Base-by-base conservation (phyloP, 768 basidiomycete species). In the Suillus variegatus region DNA sequence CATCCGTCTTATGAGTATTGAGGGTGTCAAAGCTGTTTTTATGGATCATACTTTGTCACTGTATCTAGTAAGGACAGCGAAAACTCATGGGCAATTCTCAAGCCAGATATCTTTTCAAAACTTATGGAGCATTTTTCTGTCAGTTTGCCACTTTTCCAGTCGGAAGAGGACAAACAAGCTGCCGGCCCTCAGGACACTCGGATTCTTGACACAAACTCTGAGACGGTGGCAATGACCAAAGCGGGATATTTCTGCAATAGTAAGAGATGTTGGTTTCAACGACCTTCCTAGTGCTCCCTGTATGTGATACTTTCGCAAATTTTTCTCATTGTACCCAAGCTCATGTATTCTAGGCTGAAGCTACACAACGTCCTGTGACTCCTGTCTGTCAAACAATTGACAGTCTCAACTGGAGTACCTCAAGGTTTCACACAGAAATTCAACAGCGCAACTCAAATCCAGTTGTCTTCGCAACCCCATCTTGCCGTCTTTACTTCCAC, bases 151-250 rank as follows among this genome's bases (percentile, higher is more conserved):
- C 82, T 99, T 14, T 99, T 99, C 81, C 86, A 91, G 57, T 90
- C 88, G 60, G 88, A 91, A 46, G 89, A 92, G 75, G 92, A 94
- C 56, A 81, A 84, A 64, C 92, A 90, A 67, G 85, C 84, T 35
- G 93, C 91, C 6, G 95, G 95, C 5, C 94, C 95, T 12, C 92
- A 95, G 76, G 97, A 99, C 76, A 98, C 96, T 12, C 85, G 85
- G 62, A 97, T 99, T 68, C 79, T 99, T 32, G 97, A 98, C 70
- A 93, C 91, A 4, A 97, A 99, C 75, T 91, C 92, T 25, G 97
- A 99, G 76, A 94, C 94, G 4, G 94, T 99, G 3, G 97, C 94
- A 9, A 99, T 99, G 97, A 95, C 99, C 71, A 99, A 99, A 76
- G n/a, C 22, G 47, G 22, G 22, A 49, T 14, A 13, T 14, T 14